A percentile compares a stretch with the other conserved stretches of the same genome.
Evolutionary conservation across 129 eudicot species (phyloP).

Genomic region (Smallanthus sonchifolius): DNA sequence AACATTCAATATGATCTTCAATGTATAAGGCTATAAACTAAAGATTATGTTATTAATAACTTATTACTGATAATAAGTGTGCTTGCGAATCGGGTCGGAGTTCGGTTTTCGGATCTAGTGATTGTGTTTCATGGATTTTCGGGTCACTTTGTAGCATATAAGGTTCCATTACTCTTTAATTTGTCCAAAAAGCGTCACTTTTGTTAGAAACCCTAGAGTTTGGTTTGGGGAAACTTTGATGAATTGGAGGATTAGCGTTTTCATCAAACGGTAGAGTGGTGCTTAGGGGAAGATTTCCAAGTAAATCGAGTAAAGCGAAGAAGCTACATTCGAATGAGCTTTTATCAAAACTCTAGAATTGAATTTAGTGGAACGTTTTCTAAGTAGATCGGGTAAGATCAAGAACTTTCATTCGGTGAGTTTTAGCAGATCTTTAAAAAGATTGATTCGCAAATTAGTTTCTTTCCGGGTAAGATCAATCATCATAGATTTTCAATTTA

Average conservation of each 20-base stretch:
- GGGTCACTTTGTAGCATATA: constrained; percentile 3
- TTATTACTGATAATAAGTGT: no score
- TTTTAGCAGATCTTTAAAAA: neutral
- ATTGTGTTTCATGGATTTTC: neutral
- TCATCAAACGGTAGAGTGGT: no score
- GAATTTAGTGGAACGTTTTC: neutral
- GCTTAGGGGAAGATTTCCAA: no score
- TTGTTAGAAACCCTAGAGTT: constrained; percentile 3
- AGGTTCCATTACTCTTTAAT: neutral
- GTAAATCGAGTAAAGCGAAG: no score
- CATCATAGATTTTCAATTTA: neutral
- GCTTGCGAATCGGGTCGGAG: neutral
- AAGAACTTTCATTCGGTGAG: neutral
- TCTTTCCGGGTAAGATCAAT: neutral
- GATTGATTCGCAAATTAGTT: neutral
- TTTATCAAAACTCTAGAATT: neutral
- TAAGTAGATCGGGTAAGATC: neutral
- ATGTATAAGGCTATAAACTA: neutral
- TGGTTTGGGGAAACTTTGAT: neutral
- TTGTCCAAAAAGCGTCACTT: neutral
- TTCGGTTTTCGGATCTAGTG: neutral
- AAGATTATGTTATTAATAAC: neutral
- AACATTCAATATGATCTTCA: neutral
- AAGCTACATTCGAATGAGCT: neutral
- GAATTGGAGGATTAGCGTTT: neutral